phyloP scores from a whole-genome alignment of 768 basidiomycete genomes.

The Psilocybe tampanensis region DNA sequence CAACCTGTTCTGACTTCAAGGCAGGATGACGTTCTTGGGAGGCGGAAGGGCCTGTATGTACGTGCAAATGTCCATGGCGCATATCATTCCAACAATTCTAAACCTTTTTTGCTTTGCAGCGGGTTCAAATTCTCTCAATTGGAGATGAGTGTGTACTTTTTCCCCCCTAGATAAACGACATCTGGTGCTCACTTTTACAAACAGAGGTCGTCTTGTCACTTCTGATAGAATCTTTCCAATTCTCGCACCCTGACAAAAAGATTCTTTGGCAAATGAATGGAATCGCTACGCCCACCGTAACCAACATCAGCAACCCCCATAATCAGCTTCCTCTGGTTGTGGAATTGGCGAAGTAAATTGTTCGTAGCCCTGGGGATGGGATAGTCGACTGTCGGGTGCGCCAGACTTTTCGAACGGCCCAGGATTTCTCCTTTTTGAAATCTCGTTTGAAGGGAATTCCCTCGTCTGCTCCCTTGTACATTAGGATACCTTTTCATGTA shows the following conservation, averaged over 20 bases:
- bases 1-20: neutral
- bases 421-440: too few species aligned
- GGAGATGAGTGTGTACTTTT: constrained; percentile 27
- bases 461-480: too few species aligned
- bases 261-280: constrained; percentile 27
- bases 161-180: neutral
- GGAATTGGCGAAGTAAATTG: constrained; percentile 6
- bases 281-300: constrained; percentile 20
- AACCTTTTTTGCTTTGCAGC: constrained; percentile 5
- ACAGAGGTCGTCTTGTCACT: constrained; percentile 24
- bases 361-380: too few species aligned
- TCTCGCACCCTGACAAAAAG: constrained; percentile 20
- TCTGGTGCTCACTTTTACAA: neutral
- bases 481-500: too few species aligned
- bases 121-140: constrained; percentile 28
- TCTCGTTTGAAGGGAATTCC: too few species aligned
- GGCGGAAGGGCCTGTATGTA: constrained; percentile 50
- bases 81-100: neutral
- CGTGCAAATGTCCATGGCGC: constrained; percentile 13
- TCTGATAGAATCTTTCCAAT: constrained; percentile 25
- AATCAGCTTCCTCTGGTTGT: constrained; percentile 22
- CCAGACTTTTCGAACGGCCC: too few species aligned
- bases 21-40: constrained; percentile 47
- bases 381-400: too few species aligned
- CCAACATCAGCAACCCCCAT: neutral